Evolutionary conservation across 495 filamentous ascomycete species (phyloP), one percentile per base, ranked within the genome.

Genomic region (Penicillium diatomitis): DNA sequence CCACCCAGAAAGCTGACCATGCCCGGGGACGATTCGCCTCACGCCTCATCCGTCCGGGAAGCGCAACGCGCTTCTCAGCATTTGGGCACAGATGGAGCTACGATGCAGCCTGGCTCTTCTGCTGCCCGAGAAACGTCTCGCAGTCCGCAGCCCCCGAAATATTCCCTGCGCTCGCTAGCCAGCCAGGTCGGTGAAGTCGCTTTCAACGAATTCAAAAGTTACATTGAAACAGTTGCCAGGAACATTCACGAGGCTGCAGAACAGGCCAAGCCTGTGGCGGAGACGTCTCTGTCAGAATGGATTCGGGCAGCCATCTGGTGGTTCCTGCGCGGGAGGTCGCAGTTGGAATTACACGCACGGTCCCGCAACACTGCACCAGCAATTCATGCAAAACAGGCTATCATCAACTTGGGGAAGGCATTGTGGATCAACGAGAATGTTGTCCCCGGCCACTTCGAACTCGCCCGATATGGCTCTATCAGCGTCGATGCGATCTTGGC

Each of bases 291-390:
- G 3, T 66, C 77, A 12, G 79, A 88, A 56, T 81, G 90, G 72
- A 71, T 86, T 8, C 71, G 83, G 50, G 83, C 80, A 39, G 81
- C 80, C 11, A 62, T 85, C 3, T 96, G 90, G 90, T 96, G 90
- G 90, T 95, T 95, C 56, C 58, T 94, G 49, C 81, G 76, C 34
- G 90, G 87, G 45, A 80, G 88, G 54, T 75, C 80, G 40, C 75
- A 78, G 5, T 69, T 95, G 41, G 89, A 96, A 66, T 68, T 66
- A 7, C 74, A 81, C 47, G 81, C 89, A 40, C 77, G 86, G 47
- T 76, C 78, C 33, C 77, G 76, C 6, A 76, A 82, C 8, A 57
- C 59, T 6, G 44, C 48, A 6, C 59, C 57, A 6, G 55, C 52
- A 0, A 53, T 44, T 9, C 53, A 52, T 32, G 67, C 66, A 11